These are phyloP conservation scores for Phlyctochytrium bullatum DNA, from an alignment of 192 early-diverging fungal species.

Conservation along the genomic window DNA sequence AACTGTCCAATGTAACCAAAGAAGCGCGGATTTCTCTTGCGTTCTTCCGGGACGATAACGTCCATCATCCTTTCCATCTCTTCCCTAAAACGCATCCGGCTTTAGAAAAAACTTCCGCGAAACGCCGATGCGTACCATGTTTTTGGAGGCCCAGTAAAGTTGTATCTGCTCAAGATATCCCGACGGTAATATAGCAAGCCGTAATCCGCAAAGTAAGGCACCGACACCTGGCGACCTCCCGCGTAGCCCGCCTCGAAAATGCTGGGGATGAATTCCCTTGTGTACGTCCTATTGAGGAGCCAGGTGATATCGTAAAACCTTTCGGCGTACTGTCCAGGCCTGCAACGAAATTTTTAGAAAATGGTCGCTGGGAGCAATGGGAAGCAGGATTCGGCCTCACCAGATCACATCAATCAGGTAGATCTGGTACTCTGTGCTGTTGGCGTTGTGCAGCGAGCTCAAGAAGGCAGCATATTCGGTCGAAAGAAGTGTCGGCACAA, in stretches of 20 bases:
- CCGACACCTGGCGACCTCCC: background rate
- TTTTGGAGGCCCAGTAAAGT: constrained; percentile 1
- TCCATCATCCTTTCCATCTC: constrained; percentile 28
- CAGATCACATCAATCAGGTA: constrained; percentile 2
- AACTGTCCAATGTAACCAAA: too few relatives aligned
- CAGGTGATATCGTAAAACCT: background rate
- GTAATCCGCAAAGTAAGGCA: constrained; percentile 6
- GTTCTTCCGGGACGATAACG: constrained; percentile 15
- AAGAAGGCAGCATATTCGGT: background rate
- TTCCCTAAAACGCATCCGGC: too few relatives aligned
- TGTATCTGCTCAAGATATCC: constrained; percentile 1
- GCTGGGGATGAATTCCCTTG: background rate
- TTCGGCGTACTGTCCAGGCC: background rate
- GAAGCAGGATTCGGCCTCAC: too few relatives aligned
- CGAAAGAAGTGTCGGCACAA: background rate
- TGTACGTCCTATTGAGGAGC: background rate
- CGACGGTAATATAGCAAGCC: constrained; percentile 1
- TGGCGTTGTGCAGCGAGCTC: background rate
- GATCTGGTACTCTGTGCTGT: background rate
- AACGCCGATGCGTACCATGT: too few relatives aligned
- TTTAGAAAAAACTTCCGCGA: too few relatives aligned
- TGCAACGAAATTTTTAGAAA: too few relatives aligned
- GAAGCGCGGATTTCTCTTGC: too few relatives aligned
- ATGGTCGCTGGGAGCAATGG: too few relatives aligned
- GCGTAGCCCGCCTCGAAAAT: background rate